Percentiles rank a stretch among this genome's conserved stretches.
phyloP scores from a whole-genome alignment of 768 basidiomycete species.

The Mycena latifolia region DNA sequence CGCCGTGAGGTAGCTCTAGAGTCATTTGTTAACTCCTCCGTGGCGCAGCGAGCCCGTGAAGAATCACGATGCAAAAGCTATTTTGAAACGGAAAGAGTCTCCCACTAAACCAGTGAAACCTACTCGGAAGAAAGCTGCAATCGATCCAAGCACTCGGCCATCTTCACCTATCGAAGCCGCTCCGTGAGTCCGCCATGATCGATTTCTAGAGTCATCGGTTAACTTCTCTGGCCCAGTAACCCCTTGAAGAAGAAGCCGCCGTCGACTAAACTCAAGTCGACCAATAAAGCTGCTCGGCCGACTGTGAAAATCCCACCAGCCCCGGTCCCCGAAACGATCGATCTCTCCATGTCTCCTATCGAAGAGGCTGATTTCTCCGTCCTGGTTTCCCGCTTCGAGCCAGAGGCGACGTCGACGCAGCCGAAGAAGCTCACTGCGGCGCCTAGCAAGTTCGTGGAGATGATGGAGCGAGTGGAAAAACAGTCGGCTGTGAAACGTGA shows the following conservation, averaged over 20 bases:
- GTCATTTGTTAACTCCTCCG: too few species aligned
- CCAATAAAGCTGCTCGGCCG: constrained; percentile 10
- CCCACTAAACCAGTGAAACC: too few species aligned
- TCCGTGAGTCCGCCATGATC: too few species aligned
- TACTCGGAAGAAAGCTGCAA: too few species aligned
- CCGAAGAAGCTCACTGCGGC: constrained; percentile 36
- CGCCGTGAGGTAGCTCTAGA: too few species aligned
- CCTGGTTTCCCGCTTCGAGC: constrained; percentile 33
- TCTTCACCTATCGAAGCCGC: too few species aligned
- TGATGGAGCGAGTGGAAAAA: constrained; percentile 51
- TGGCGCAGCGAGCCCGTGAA: too few species aligned
- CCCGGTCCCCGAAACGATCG: constrained; percentile 22
- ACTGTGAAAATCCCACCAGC: constrained; percentile 19
- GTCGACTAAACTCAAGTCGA: constrained; percentile 21
- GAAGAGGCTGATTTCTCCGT: constrained; percentile 35
- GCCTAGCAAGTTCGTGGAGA: constrained; percentile 46
- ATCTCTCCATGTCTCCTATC: constrained; percentile 32
- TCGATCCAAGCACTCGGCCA: too few species aligned
- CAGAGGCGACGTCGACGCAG: constrained; percentile 29
- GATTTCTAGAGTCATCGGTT: too few species aligned
- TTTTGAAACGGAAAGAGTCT: too few species aligned
- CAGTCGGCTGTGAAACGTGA: constrained; percentile 43
- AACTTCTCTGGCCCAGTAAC: too few species aligned
- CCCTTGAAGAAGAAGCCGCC: constrained; percentile 11
- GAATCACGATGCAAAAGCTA: too few species aligned